Evolutionary conservation across 2,329 filamentous ascomycete species (phyloP).

Genomic region (Grosmannia clavigera): DNA sequence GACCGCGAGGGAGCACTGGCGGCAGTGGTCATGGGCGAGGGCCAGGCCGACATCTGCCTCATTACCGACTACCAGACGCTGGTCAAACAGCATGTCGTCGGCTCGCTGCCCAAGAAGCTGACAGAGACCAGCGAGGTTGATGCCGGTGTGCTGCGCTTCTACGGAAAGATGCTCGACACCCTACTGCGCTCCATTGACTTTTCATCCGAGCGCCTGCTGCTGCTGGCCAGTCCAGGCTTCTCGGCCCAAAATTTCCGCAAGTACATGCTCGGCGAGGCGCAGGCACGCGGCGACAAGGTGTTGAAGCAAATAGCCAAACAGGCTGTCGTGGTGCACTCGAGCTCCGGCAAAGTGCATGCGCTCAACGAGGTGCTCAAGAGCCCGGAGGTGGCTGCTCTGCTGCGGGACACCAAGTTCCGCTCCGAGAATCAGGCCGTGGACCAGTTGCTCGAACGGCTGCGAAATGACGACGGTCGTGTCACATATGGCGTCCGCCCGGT

Average conservation of each 20-base stretch:
- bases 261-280: slow-evolving; percentile 52
- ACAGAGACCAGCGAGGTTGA: slow-evolving; percentile 52
- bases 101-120: slow-evolving; percentile 54
- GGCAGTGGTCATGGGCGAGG: slow-evolving; percentile 89
- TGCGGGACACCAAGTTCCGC: slow-evolving; percentile 80
- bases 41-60: slow-evolving; percentile 68
- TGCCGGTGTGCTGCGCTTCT: slow-evolving; percentile 67
- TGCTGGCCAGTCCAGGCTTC: slow-evolving; percentile 85
- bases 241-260: slow-evolving; percentile 69
- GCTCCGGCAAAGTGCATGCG: slow-evolving; percentile 75
- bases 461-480: slow-evolving; percentile 74
- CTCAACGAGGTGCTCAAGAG: slow-evolving; percentile 79
- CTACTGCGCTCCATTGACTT: slow-evolving; percentile 72
- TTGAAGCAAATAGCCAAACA: slow-evolving; percentile 50
- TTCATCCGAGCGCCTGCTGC: slow-evolving; percentile 52
- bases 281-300: slow-evolving; percentile 51
- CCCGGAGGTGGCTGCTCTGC: slow-evolving; percentile 60
- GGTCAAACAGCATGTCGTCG: slow-evolving; percentile 57
- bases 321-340: slow-evolving; percentile 67
- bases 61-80: slow-evolving; percentile 73
- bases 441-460: slow-evolving; percentile 63
- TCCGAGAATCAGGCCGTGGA: slow-evolving; percentile 78
- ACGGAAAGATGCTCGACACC: slow-evolving; percentile 60
- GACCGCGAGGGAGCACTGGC: slow-evolving; percentile 72
- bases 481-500: slow-evolving; percentile 85